Percentiles rank a stretch among this genome's conserved stretches.
These are phyloP conservation scores for Xylaria sp. DNA, from an alignment of 2,329 filamentous ascomycete species.

Conservation along the genomic window DNA sequence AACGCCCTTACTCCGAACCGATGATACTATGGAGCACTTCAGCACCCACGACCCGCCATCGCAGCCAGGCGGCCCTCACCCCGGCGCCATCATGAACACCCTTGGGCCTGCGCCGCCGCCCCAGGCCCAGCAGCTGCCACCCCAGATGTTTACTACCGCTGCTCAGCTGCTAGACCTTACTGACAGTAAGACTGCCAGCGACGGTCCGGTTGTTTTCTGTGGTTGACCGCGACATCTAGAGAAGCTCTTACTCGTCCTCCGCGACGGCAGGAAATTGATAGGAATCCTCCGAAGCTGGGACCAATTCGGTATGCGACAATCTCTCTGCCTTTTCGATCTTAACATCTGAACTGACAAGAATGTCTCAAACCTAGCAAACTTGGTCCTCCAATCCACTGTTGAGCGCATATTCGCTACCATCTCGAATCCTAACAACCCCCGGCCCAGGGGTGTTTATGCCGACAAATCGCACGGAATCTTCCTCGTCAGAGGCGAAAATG, in stretches of 20 bases:
- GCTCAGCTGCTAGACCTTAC: slow-evolving; percentile 95
- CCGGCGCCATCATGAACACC: slow-evolving; percentile 25
- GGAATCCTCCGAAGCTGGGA: slow-evolving; percentile 96
- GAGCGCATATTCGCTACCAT: slow-evolving; percentile 76
- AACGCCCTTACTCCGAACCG: slow-evolving; percentile 22
- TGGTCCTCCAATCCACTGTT: slow-evolving; percentile 90
- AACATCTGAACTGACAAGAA: neutral
- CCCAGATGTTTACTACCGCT: slow-evolving; percentile 98
- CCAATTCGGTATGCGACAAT: slow-evolving; percentile 78
- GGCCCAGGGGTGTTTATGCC: slow-evolving; percentile 68
- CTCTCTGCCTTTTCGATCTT: neutral
- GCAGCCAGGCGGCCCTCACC: slow-evolving; percentile 46
- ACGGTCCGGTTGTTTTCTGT: slow-evolving; percentile 9
- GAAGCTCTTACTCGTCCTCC: slow-evolving; percentile 89
- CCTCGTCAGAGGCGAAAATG: slow-evolving; percentile 93
- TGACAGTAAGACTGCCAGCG: slow-evolving; percentile 73
- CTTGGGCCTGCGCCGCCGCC: slow-evolving; percentile 42
- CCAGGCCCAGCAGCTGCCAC: slow-evolving; percentile 70
- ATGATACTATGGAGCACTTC: slow-evolving; percentile 60
- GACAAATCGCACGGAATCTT: slow-evolving; percentile 88
- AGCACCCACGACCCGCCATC: slow-evolving; percentile 54
- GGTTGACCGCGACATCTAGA: slow-evolving; percentile 61
- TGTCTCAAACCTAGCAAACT: slow-evolving; percentile 69
- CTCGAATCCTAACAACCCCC: slow-evolving; percentile 42
- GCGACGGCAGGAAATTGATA: slow-evolving; percentile 92